Base-by-base conservation (phyloP, 768 basidiomycete species). In the Psilocybe sp. region DNA sequence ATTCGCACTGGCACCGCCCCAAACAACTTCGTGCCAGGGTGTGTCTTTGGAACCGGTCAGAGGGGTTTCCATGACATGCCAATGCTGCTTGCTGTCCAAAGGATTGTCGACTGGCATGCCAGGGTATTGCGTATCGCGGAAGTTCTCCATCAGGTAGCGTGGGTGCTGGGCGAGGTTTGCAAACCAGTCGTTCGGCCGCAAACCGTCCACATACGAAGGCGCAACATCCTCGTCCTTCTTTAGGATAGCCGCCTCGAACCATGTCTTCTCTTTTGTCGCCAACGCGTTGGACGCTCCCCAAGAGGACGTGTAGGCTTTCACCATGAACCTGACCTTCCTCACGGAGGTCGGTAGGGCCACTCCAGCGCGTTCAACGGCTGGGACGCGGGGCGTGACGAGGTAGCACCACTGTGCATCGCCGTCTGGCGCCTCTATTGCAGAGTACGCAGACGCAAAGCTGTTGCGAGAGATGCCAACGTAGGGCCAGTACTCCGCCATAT, bases 361-460 rank as follows among this genome's bases (percentile, higher is more conserved):
- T 5, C 54, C 57, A 16, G 59, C 49, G 15, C 51, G 52, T 34
- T 50, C 40, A 6, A 61, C n/a, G 8, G 58, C 42, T 12, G 62
- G 59, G 16, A 64, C 49, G 20, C 49, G 40, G 0, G 63, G 63
- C 1, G 59, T 54, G 12, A 64, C 52, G 19, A 64, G 57, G 39
- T 59, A 64, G 39, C 63, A 62, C 63, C 63, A 64, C 45, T 62
- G 59, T 2, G 60, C 63, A 40, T 64, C 54, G n/a, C 45, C 31
- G 39, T 64, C 59, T 12, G 59, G 51, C 18, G 52, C 59, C 18
- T 64, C 63, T 2, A 64, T 46, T 10, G 63, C 61, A 20, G 60
- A 55, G 44, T 53, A 56, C 3, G 59, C 53, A 11, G 62, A 54
- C 4, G 50, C 52, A 44, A 54, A 64, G 7, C 58, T 51, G 42